Percentiles rank a stretch among this genome's conserved stretches.
Evolutionary conservation across 331 rosid genomes (phyloP).

Genomic region (Erythrophleum ivorense): DNA sequence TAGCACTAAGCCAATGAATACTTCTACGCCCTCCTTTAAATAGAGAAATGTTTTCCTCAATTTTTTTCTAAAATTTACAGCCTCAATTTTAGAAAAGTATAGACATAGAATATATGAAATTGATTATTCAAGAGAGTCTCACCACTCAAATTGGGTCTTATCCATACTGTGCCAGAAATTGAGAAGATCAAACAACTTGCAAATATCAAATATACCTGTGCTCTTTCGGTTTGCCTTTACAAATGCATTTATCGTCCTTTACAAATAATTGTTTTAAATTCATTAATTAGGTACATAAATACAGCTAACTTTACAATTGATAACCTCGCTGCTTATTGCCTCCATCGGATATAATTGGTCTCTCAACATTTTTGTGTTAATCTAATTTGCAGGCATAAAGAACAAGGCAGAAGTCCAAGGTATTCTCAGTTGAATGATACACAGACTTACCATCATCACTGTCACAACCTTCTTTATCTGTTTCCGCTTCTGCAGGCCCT

Average conservation of each 20-base stretch:
- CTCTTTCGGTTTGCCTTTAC: neutral
- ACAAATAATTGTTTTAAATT: slow-evolving; percentile 7
- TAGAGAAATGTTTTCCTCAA: too few species aligned
- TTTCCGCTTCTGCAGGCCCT: slow-evolving; percentile 57
- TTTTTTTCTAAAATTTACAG: too few species aligned
- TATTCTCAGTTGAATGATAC: slow-evolving; percentile 63
- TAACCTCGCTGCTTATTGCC: slow-evolving; percentile 8
- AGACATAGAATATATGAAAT: too few species aligned
- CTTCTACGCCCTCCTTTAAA: too few species aligned
- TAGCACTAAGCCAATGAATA: too few species aligned
- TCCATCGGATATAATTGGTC: neutral
- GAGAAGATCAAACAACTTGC: neutral
- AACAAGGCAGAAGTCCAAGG: slow-evolving; percentile 64
- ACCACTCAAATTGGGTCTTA: neutral
- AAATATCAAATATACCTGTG: neutral
- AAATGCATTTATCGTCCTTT: slow-evolving; percentile 25
- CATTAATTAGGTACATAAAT: neutral
- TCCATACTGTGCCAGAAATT: neutral
- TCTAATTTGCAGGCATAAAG: slow-evolving; percentile 79
- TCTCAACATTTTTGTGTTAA: neutral
- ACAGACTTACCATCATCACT: slow-evolving; percentile 65
- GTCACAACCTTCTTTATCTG: slow-evolving; percentile 48
- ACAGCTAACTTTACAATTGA: slow-evolving; percentile 26
- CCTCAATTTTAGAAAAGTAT: too few species aligned
- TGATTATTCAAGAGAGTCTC: neutral